Evolutionary conservation across 306 rosid genomes (phyloP), one percentile per base, ranked within the genome.

Genomic region (Senna siamea): DNA sequence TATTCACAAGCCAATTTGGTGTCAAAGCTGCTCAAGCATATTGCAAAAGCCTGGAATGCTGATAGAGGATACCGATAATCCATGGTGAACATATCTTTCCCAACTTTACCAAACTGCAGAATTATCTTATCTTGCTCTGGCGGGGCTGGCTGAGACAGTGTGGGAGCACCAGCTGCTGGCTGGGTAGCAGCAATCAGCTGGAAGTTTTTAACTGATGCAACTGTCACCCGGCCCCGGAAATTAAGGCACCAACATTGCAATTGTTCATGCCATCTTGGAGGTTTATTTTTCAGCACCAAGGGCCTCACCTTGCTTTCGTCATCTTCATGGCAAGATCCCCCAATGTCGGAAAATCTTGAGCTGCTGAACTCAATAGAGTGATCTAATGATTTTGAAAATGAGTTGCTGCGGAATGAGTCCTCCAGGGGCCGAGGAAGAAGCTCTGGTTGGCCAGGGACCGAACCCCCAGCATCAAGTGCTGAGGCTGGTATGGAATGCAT

Each of bases 1-100:
- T 88, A 92, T 82, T 92, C 97, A 92, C 97, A 92, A 32, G 93
- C 97, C 90, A 92, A 59, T 81, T 91, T 91, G 77, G 97, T 91
- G 81, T 87, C 92, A 44, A 91, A 91, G 93, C 94, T 88, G 72
- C 93, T 89, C 78, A 92, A 70, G 76, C 97, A 92, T 81, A 89
- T 92, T 7, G 97, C 93, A 69, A 92, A 87, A 38, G 96, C 97
- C 78, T 92, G 97, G 84, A 92, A 92, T 48, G 96, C 97, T 4
- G 96, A 92, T 60, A 92, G 62, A 15, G 97, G 97, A 73, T 87
- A 89, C 11, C 91, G 78, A 65, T 89, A 92, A 87, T 92, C 96
- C 97, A 92, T 92, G 56, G 97, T 89, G 83, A 92, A 92, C 96
- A 89, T 85, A 12, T 91, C 97, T 58, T 89, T 91, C 30, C 91